Conservation (phyloP, 768 basidiomycete genomes). For the Lactarius hengduanensis region DNA sequence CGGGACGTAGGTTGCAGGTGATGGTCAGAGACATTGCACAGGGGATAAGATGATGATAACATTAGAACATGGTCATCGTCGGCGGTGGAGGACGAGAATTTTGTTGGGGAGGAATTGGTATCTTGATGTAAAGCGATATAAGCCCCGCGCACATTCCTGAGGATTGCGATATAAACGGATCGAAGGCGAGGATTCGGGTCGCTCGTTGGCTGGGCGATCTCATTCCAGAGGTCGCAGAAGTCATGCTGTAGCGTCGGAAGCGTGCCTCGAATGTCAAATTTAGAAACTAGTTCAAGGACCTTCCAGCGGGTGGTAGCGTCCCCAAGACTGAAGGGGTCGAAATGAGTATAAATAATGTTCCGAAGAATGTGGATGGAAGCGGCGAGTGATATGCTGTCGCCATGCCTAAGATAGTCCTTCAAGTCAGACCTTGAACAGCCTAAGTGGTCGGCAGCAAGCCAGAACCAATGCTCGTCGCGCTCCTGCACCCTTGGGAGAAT, state of each 20-base stretch:
- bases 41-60: background rate
- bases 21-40: background rate
- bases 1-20: too few species aligned
- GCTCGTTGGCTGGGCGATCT: background rate
- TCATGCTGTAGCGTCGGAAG: background rate
- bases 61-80: background rate
- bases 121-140: background rate
- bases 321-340: constrained; percentile 3
- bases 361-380: background rate
- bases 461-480: constrained; percentile 4
- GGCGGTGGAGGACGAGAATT: background rate
- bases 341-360: background rate
- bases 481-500: background rate
- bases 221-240: constrained; percentile 19
- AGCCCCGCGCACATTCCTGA: constrained; percentile 4
- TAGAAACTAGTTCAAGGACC: background rate
- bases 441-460: background rate
- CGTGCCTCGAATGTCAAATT: background rate
- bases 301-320: background rate
- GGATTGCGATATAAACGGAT: background rate
- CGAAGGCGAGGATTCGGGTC: background rate
- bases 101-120: background rate
- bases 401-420: background rate
- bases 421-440: background rate
- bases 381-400: constrained; percentile 11